Percentiles rank a stretch among this genome's conserved stretches.
Conservation (phyloP, 371 early-diverging fungal genomes). For the Chytridium lagenaria region DNA sequence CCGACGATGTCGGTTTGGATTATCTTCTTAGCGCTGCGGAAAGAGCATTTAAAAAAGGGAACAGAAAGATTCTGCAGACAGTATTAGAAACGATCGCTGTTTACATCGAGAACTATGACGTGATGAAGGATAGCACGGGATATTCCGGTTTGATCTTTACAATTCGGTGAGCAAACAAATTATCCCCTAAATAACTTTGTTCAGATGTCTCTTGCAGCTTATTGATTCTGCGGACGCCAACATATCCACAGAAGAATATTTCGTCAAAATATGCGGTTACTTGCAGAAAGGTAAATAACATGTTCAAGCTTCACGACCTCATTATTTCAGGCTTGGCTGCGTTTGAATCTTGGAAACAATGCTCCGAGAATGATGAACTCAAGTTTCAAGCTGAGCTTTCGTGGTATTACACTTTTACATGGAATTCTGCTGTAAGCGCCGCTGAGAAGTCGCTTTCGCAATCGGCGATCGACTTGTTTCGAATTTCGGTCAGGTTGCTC, state of each 20-base stretch:
- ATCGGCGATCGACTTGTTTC: not conserved
- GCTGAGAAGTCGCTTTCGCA: not conserved
- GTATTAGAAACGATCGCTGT: not conserved
- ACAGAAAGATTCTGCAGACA: not conserved
- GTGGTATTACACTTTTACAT: not conserved
- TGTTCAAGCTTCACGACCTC: not conserved
- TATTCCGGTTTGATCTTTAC: not conserved
- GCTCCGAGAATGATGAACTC: not conserved
- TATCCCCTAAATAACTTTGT: not conserved
- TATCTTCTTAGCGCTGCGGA: not conserved
- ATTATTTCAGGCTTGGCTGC: not conserved
- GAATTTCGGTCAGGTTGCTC: not conserved
- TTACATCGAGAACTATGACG: not conserved
- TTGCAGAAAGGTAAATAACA: not conserved
- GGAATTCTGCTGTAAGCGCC: not conserved
- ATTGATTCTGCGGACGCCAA: not conserved
- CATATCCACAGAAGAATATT: not conserved
- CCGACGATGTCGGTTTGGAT: not conserved
- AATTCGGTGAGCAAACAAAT: not conserved
- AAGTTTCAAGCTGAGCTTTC: not conserved
- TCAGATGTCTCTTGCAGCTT: not conserved
- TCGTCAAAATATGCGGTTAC: not conserved
- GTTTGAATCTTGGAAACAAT: not conserved
- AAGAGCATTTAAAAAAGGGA: not conserved
- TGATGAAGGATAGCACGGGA: not conserved